Evolutionary conservation across 495 filamentous ascomycete species (phyloP).

Genomic region (Penicillium paradoxum): DNA sequence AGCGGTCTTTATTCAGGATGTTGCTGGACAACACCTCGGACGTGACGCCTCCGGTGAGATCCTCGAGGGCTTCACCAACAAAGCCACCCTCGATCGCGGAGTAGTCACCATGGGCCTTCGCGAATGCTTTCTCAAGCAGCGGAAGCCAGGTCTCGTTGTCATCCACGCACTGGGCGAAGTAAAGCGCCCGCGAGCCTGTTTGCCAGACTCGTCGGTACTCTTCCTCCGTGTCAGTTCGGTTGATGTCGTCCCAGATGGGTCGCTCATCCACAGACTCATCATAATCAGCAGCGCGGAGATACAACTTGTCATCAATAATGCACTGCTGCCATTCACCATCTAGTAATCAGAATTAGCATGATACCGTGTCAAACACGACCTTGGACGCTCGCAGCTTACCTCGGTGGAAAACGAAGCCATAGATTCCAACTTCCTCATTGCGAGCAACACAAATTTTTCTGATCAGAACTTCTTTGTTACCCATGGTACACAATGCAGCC

Average conservation of each 20-base stretch:
- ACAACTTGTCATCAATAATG: constrained; percentile 84
- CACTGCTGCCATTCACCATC: constrained; percentile 91
- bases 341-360: constrained; percentile 17
- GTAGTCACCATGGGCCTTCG: constrained; percentile 90
- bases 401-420: constrained; percentile 90
- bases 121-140: constrained; percentile 91
- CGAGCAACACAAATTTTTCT: constrained; percentile 77
- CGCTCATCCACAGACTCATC: constrained; percentile 67
- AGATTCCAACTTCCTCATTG: constrained; percentile 79
- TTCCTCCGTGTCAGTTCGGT: constrained; percentile 67
- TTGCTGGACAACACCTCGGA: constrained; percentile 74
- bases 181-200: constrained; percentile 70
- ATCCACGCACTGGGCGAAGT: constrained; percentile 81
- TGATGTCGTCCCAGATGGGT: constrained; percentile 64
- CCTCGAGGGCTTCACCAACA: constrained; percentile 84
- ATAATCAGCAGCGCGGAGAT: constrained; percentile 76
- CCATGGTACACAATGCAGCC: constrained; percentile 78
- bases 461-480: constrained; percentile 73
- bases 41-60: constrained; percentile 88
- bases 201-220: constrained; percentile 73
- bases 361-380: background rate
- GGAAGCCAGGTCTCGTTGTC: constrained; percentile 93
- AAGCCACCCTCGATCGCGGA: constrained; percentile 79
- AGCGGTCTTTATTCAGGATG: constrained; percentile 79
- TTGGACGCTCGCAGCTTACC: constrained; percentile 36